Evolutionary conservation across 257 asterid genomes (phyloP).

Genomic region (Solanum clarkiae): DNA sequence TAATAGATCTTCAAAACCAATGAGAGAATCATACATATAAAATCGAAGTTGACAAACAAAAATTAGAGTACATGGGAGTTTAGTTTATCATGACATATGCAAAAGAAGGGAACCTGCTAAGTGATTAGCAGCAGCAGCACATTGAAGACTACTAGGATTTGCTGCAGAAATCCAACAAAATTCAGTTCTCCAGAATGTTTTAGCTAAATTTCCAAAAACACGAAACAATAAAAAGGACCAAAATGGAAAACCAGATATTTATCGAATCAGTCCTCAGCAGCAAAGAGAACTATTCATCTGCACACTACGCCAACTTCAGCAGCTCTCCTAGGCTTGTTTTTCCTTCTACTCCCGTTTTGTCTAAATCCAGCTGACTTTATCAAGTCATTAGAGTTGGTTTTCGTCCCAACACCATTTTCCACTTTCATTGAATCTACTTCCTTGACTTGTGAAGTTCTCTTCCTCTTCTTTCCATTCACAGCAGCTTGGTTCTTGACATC

Average conservation of each 20-base stretch:
- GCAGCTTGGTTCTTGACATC: slow-evolving; percentile 30
- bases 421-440: slow-evolving; percentile 42
- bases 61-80: background rate
- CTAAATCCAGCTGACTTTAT: slow-evolving; percentile 51
- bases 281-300: slow-evolving; percentile 20
- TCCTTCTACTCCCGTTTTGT: slow-evolving; percentile 65
- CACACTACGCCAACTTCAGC: slow-evolving; percentile 91
- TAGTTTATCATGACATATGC: background rate
- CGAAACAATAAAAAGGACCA: background rate
- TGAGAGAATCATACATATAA: background rate
- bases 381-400: slow-evolving; percentile 19
- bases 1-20: background rate
- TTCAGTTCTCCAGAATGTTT: background rate
- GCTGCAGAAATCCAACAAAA: background rate
- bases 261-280: background rate
- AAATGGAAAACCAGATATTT: background rate
- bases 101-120: background rate
- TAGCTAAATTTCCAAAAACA: background rate
- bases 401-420: slow-evolving; percentile 30
- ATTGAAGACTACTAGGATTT: background rate
- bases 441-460: slow-evolving; percentile 37
- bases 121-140: background rate
- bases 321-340: slow-evolving; percentile 84
- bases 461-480: slow-evolving; percentile 51
- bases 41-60: background rate